Base-by-base conservation (phyloP, 148 eudicot genomes). In the Cornus controversa region DNA sequence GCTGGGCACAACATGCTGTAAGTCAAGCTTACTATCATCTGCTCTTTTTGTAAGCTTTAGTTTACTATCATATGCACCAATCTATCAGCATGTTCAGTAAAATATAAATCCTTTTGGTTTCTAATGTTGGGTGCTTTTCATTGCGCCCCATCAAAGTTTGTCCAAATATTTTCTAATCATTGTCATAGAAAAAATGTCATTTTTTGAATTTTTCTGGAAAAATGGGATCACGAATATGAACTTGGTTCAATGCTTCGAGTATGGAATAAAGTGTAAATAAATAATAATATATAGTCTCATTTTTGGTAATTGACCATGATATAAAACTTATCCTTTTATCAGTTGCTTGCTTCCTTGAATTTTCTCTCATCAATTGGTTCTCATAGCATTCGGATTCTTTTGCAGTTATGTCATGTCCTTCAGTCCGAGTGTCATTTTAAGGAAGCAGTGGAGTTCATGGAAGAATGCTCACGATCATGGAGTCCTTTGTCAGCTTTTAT, bases 1-100 rank as follows among this genome's bases (percentile, higher is more conserved):
- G 84, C 66, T 96, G 99, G 99, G 86, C 91, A 29, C 99, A 96
- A 29, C 99, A 96, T 88, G 90, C 91, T 82, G 99, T 96, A 84
- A 95, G 97, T 88, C 66, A 18, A 65, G 66, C 57, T 54, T 77
- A 53, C 34, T 20, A 16, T 6, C 6, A 24, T 27, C 74, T 79
- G 74, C 27, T 69, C 67, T 75, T 8, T 40, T 40, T 40, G 45
- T 40, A 40, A 40, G 10, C 45, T 6, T 77, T 40, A 66, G 42
- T 64, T 58, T 54, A 60, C 40, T 31, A 6, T 62, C 25, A 26
- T 22, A 20, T 34, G 31, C 27, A 22, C 36, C 28, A 40, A 20
- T 18, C 24, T 79, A 25, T 67, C 50, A n/a, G 27, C 63, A 45
- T 74, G 16, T 47, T 6, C 26, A 26, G 15, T 63, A 40, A 42